Evolutionary conservation across 2,329 filamentous ascomycete species (phyloP).

Genomic region (Colletotrichum magnum): DNA sequence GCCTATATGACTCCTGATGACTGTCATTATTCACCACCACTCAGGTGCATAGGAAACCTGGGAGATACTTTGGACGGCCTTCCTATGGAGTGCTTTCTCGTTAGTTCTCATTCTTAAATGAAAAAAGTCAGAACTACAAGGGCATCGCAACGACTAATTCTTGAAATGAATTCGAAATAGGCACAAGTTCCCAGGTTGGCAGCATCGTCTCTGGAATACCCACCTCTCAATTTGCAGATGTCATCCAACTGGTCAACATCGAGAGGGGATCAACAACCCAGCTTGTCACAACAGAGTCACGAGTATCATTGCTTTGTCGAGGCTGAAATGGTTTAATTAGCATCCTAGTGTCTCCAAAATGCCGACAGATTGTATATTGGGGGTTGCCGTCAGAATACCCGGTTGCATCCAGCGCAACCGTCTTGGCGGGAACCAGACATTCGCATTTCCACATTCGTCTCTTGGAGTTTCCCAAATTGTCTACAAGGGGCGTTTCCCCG

Average conservation of each 20-base stretch:
- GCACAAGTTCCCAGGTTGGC: too few relatives aligned
- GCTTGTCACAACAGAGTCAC: too few relatives aligned
- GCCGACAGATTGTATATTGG: not conserved
- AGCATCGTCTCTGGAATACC: not conserved
- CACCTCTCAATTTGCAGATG: not conserved
- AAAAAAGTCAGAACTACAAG: too few relatives aligned
- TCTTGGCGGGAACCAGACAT: constrained; percentile 3
- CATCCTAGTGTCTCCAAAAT: not conserved
- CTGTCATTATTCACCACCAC: too few relatives aligned
- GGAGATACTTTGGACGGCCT: too few relatives aligned
- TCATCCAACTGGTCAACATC: not conserved
- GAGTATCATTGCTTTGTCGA: not conserved
- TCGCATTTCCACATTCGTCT: not conserved
- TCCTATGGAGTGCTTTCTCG: too few relatives aligned
- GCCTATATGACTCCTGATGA: too few relatives aligned
- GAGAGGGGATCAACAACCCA: not conserved
- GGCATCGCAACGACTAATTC: too few relatives aligned
- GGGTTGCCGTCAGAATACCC: not conserved
- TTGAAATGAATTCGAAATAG: too few relatives aligned
- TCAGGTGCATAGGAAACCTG: too few relatives aligned
- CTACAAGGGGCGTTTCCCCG: not conserved
- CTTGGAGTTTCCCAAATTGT: not conserved
- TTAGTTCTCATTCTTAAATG: too few relatives aligned
- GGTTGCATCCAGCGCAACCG: constrained; percentile 1
- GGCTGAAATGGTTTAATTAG: not conserved